Base-by-base conservation (phyloP, 2,329 filamentous ascomycete genomes). In the Xylariaceae sp. region DNA sequence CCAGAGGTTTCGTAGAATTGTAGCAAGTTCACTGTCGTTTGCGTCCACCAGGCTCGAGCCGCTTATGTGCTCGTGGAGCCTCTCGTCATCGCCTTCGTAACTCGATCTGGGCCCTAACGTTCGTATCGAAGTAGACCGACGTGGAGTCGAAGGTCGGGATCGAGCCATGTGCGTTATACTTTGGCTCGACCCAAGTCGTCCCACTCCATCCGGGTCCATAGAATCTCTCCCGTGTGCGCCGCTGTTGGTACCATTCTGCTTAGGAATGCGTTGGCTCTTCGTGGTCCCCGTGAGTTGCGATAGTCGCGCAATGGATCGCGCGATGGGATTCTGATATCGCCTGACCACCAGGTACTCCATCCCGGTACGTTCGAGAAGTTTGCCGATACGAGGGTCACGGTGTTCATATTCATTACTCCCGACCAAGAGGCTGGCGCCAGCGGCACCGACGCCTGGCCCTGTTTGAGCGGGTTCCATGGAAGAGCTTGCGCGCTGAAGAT, bases 301-400 rank as follows among this genome's bases (percentile, higher is more conserved):
- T 10, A 86, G 67, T 22, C 83, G 75, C 22, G 70, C 68, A 16
- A 89, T 71, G 0, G 84, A 85, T 43, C 85, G 79, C 4, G 80
- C 81, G 16, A 89, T 76, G 0, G 87, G 85, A 61, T 88, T 87
- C 63, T 88, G 84, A 65, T 86, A 86, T 42, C 87, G 77, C 50
- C 86, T 79, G 32, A 90, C 84, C 8, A 88, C 86, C n/a, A 85
- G 76, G 67, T 89, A 89, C 65, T 89, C 86, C 70, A 87, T 80
- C 15, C 83, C 84, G 1, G 86, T 87, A 44, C 84, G 79, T 66
- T 89, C 86, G 50, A 89, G 78, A 46, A 86, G 77, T 65, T 82
- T 80, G 62, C 79, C 76, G 26, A 88, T 76, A 4, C 85, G 78
- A 1, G 84, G 84, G 63, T 88, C 85, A 15, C 79, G 72, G 44